Percentiles rank a stretch among this genome's conserved stretches.
These are phyloP conservation scores for Eryngium alpinum DNA, from an alignment of 140 eudicot species.

Conservation along the genomic window DNA sequence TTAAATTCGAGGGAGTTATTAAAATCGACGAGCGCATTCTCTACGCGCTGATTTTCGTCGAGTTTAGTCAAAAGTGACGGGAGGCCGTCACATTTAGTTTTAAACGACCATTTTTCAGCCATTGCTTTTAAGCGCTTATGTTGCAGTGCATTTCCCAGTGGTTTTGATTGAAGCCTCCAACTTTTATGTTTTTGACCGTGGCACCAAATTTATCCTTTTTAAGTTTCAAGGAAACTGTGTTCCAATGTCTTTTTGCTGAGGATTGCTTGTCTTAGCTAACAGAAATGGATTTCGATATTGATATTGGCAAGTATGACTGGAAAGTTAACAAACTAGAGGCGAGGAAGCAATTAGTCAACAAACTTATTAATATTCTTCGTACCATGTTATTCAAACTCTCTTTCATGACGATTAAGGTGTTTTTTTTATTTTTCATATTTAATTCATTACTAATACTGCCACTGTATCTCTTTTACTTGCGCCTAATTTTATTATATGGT, in stretches of 20 bases:
- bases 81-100: too few species aligned
- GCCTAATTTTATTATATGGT: too few species aligned
- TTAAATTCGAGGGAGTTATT: too few species aligned
- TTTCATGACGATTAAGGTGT: not conserved
- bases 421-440: not conserved
- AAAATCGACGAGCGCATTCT: too few species aligned
- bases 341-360: not conserved
- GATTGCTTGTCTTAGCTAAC: not conserved
- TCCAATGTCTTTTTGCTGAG: not conserved
- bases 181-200: not conserved
- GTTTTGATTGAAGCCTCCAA: not conserved
- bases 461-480: not conserved
- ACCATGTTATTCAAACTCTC: not conserved
- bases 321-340: not conserved
- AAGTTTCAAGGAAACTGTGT: not conserved
- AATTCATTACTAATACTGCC: not conserved
- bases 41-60: too few species aligned
- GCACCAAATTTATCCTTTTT: not conserved
- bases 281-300: not conserved
- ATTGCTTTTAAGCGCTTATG: too few species aligned
- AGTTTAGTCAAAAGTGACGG: too few species aligned
- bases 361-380: not conserved
- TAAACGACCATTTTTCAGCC: too few species aligned
- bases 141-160: not conserved
- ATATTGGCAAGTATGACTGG: not conserved